These are phyloP conservation scores for Fusarium euwallaceae DNA, from an alignment of 2,329 filamentous ascomycete genomes.

Conservation along the genomic window DNA sequence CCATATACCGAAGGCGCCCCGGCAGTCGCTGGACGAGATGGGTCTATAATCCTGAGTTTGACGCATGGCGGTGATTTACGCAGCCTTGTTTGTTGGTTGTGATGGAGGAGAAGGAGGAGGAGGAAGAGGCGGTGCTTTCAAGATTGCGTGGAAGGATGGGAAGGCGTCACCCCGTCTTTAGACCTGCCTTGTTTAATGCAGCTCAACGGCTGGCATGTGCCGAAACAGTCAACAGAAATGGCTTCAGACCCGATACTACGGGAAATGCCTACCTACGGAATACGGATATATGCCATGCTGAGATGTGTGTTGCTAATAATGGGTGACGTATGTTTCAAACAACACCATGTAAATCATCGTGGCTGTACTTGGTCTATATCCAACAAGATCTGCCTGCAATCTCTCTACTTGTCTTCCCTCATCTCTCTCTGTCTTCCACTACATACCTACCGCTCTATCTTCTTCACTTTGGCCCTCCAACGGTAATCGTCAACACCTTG, in stretches of 20 bases:
- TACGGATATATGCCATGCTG: background rate
- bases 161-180: background rate
- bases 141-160: background rate
- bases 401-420: background rate
- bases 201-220: slow-evolving; percentile 3
- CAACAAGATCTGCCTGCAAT: background rate
- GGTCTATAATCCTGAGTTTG: background rate
- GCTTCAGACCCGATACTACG: background rate
- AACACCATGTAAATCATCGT: background rate
- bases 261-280: background rate
- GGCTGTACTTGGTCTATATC: background rate
- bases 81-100: background rate
- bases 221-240: background rate
- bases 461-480: slow-evolving; percentile 57
- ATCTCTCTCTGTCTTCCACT: background rate
- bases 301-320: background rate
- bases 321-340: background rate
- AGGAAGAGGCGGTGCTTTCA: background rate
- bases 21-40: background rate
- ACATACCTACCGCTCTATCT: background rate
- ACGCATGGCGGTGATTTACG: background rate
- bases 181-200: slow-evolving; percentile 4
- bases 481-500: slow-evolving; percentile 65
- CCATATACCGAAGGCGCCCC: background rate
- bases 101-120: background rate